Percentiles rank a stretch among this genome's conserved stretches.
These are phyloP conservation scores for Stereum hirsutum DNA, from an alignment of 1,284 basidiomycete genomes.

Conservation along the genomic window DNA sequence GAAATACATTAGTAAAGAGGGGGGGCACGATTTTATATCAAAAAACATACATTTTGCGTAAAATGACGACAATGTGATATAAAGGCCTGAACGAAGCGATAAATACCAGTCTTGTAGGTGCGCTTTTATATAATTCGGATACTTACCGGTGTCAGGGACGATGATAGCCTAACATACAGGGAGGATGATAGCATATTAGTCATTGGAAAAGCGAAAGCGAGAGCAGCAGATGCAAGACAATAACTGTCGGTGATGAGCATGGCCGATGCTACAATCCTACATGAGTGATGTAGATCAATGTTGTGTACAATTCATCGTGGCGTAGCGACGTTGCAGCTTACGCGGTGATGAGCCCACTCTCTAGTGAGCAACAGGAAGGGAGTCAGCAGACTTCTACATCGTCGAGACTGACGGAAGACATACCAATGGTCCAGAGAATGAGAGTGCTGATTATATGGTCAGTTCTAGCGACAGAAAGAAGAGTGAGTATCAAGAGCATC, in stretches of 20 bases:
- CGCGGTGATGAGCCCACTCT: neutral
- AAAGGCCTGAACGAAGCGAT: neutral
- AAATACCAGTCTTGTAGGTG: neutral
- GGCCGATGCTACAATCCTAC: neutral
- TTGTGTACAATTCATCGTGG: neutral
- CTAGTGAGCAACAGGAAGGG: neutral
- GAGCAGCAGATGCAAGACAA: too few relatives aligned
- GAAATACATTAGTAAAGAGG: neutral
- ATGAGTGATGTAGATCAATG: too few relatives aligned
- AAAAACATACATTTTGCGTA: neutral
- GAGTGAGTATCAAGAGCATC: neutral
- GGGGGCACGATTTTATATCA: neutral
- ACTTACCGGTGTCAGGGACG: neutral
- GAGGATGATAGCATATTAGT: neutral
- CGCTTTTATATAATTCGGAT: neutral
- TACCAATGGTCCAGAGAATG: neutral
- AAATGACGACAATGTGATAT: neutral
- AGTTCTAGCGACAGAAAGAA: neutral
- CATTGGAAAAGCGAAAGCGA: neutral
- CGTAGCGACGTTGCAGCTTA: neutral
- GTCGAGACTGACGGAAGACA: neutral
- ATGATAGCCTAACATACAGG: neutral
- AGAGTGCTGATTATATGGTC: neutral
- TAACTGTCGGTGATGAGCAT: neutral
- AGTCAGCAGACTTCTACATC: neutral